Conservation (phyloP, 495 filamentous ascomycete species). For the Hyaloscypha variabilis region DNA sequence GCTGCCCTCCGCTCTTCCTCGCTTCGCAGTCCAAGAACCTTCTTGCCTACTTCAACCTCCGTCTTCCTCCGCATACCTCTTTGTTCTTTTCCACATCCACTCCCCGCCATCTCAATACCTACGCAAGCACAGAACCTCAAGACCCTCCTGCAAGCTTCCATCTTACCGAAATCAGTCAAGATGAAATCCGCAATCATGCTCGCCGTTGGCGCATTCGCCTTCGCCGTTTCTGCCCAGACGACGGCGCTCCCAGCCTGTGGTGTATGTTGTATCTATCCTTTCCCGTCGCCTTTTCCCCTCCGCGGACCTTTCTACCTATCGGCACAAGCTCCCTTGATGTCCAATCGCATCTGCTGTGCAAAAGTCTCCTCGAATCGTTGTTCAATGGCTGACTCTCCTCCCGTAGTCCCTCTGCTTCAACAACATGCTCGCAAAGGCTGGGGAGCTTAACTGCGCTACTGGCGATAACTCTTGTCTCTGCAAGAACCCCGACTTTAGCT, state of each 20-base stretch:
- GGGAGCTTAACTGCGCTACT: constrained; percentile 58
- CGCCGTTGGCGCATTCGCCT: constrained; percentile 23
- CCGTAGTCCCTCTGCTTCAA: constrained; percentile 71
- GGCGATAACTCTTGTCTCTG: constrained; percentile 71
- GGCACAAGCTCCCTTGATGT: not conserved
- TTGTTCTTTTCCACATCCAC: not conserved
- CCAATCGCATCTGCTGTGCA: not conserved
- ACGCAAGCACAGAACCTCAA: not conserved
- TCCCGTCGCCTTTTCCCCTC: not conserved
- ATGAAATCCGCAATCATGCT: constrained; percentile 29
- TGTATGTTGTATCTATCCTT: constrained; percentile 24
- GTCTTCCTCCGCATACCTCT: not conserved
- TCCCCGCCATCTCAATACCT: not conserved
- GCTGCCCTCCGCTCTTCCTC: not conserved
- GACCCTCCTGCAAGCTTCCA: not conserved
- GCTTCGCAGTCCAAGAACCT: not conserved
- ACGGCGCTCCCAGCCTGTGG: constrained; percentile 27
- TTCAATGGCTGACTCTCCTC: constrained; percentile 22
- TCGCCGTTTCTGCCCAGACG: constrained; percentile 22
- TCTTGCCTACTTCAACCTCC: not conserved
- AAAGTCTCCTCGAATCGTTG: not conserved
- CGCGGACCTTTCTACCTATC: not conserved
- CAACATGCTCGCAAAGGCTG: constrained; percentile 71
- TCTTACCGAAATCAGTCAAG: constrained; percentile 15
- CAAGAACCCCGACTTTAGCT: constrained; percentile 65